Base-by-base conservation (phyloP, 2,329 filamentous ascomycete species). In the Fusarium domesticum region DNA sequence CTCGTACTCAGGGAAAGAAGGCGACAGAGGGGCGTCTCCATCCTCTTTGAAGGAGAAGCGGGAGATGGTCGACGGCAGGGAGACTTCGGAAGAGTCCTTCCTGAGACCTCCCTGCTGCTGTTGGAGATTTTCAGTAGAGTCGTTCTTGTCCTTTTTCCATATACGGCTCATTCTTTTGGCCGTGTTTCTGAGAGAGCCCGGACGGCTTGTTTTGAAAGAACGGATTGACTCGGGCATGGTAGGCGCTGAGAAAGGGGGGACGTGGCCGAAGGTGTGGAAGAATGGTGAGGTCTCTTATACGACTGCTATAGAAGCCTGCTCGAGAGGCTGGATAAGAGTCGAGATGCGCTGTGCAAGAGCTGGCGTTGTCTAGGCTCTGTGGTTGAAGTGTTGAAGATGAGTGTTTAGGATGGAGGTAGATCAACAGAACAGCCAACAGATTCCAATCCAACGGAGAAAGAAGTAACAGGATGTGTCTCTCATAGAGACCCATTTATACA, bases 151-250 rank as follows among this genome's bases (percentile, higher is more conserved):
- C 5, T 48, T 45, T 20, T 46, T 54, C 15, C 55, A 54, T 32
- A 54, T 55, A 6, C 52, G 45, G 34, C 52, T 48, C 16, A 54
- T 54, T 12, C 52, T 51, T 11, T 54, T 54, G 25, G 51, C 52
- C 38, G 52, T 45, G 18, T 45, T 47, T 40, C 55, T 55, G 14
- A 51, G 12, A 6, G 30, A 33, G 30, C 30, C 30, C 48, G 4
- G 42, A 36, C 19, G 51, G 45, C 20, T 41, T 43, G 6, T 45
- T 35, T 54, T 54, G 12, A 55, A 18, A 15, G 52, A 55, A 18
- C 45, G 48, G 14, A 55, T 55, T 6, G 52, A 54, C 5, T 25
- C 48, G 23, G 52, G 36, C 51, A 54, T 54, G 6, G 6, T 47
- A 31, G 4, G 11, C 11, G 11, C 11, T 2, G 12, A n/a, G n/a